Percentiles rank a stretch among this genome's conserved stretches.
These are phyloP conservation scores for Aspergillus wentii DNA, from an alignment of 495 filamentous ascomycete genomes.

Conservation along the genomic window DNA sequence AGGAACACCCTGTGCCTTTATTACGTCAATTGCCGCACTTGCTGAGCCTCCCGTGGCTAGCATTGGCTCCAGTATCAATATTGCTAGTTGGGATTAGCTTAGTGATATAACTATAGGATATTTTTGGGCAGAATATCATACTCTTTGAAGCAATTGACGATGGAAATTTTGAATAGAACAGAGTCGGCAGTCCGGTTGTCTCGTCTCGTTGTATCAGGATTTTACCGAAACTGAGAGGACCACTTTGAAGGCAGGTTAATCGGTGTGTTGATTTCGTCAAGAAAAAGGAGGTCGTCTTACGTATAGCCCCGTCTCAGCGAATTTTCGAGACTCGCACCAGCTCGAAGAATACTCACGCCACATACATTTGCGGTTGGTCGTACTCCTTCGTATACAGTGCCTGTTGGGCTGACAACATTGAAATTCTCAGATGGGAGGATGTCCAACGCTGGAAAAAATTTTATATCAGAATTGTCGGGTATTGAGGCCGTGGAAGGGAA, in stretches of 20 bases:
- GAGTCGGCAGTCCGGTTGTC: conserved; percentile 4
- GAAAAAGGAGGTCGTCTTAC: conserved; percentile 1
- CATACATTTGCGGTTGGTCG: conserved; percentile 1
- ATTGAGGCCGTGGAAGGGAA: background rate
- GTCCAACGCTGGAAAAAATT: conserved; percentile 6
- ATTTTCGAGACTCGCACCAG: conserved; percentile 11
- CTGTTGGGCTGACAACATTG: conserved; percentile 7
- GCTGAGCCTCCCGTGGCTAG: conserved; percentile 15
- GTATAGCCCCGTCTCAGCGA: conserved; percentile 7
- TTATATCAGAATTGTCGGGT: background rate
- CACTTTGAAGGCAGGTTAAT: background rate
- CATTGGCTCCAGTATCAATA: conserved; percentile 14
- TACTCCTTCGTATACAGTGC: conserved; percentile 5
- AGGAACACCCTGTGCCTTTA: conserved; percentile 6
- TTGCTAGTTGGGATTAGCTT: background rate
- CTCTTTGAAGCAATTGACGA: conserved; percentile 5
- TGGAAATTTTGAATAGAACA: conserved; percentile 13
- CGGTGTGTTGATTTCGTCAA: background rate
- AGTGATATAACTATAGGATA: background rate
- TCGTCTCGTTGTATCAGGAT: conserved; percentile 14
- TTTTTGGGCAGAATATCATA: conserved; percentile 2
- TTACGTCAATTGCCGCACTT: conserved; percentile 8
- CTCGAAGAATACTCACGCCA: conserved; percentile 13
- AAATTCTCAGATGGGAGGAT: conserved; percentile 2
- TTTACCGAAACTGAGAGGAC: conserved; percentile 9